These are phyloP conservation scores for Cymodocea nodosa DNA, from an alignment of 116 monocot species.

Conservation along the genomic window DNA sequence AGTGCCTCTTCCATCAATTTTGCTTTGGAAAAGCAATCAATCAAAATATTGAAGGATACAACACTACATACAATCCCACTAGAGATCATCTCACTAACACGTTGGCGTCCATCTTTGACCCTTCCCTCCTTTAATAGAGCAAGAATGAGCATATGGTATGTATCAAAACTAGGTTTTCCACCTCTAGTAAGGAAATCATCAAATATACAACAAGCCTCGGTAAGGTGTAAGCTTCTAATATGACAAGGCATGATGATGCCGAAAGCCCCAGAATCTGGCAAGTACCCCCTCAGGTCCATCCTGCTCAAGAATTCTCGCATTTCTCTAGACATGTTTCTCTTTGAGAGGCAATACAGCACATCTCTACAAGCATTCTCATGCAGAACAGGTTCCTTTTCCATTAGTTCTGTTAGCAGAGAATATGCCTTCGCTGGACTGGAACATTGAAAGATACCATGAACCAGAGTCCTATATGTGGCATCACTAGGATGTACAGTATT, in stretches of 20 bases:
- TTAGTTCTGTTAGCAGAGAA: slow-evolving; percentile 17
- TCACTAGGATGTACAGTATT: slow-evolving; percentile 47
- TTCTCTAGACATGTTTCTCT: slow-evolving; percentile 44
- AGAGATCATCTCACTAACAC: slow-evolving; percentile 24
- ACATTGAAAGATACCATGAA: slow-evolving; percentile 63
- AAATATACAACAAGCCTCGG: slow-evolving; percentile 37
- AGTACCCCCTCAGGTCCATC: slow-evolving; percentile 28
- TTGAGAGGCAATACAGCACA: slow-evolving; percentile 60
- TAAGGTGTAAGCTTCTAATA: slow-evolving; percentile 23
- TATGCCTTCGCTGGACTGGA: slow-evolving; percentile 37
- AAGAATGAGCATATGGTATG: slow-evolving; percentile 36
- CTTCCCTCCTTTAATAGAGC: slow-evolving; percentile 30
- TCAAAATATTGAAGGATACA: slow-evolving; percentile 65
- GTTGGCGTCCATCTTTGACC: slow-evolving; percentile 21
- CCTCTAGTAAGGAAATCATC: slow-evolving; percentile 50
- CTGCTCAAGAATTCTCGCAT: slow-evolving; percentile 30
- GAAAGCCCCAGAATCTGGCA: slow-evolving; percentile 38
- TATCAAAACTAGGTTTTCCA: slow-evolving; percentile 64
- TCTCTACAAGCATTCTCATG: slow-evolving; percentile 26
- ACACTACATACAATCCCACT: slow-evolving; percentile 45
- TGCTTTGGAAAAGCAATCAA: slow-evolving; percentile 60
- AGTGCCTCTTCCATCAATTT: slow-evolving; percentile 45
- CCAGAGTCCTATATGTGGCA: slow-evolving; percentile 56
- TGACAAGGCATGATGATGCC: slow-evolving; percentile 37
- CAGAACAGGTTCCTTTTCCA: slow-evolving; percentile 19